Evolutionary conservation across 768 basidiomycete genomes (phyloP), one percentile per base, ranked within the genome.

Genomic region (Gymnopilus junonius): DNA sequence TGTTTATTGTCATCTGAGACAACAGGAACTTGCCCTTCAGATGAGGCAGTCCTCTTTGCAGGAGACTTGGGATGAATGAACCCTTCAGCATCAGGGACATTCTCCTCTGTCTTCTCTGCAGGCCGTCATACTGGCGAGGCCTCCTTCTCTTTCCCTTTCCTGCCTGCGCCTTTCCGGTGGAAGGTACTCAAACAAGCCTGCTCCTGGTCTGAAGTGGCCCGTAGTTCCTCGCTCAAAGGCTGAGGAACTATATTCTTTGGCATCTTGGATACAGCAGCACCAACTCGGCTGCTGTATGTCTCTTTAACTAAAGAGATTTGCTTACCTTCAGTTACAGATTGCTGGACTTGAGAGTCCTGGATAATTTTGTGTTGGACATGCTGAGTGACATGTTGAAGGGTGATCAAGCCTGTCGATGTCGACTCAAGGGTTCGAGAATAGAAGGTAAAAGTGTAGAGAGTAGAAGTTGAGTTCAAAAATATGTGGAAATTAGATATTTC

Each of bases 311-410:
- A n/a, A 21, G 43, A 4, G 8, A 10, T 45, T 23, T 8, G 21
- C 20, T 23, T 2, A 45, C 74, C 77, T 73, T 50, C 79, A 20
- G 32, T 32, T 32, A 10, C 32, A 32, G 5, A n/a, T 32, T 32
- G 32, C 32, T 32, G 32, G 32, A 32, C 32, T 32, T 32, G 32
- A 32, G 32, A 32, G 32, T 32, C 32, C 32, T 32, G 5, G 10
- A 10, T 10, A 10, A 10, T 32, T 32, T 32, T 10, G 32, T 32
- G 32, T 32, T 32, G 32, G 32, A 32, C 32, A 32, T 32, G 32
- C 5, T 32, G 32, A 32, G 32, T 32, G 32, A 32, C 32, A 10
- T 5, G 10, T 4, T 32, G 10, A 32, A 32, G 32, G 32, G 32
- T 32, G 32, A 32, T 32, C 32, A 32, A 32, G 32, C 32, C 32